A percentile compares a stretch with the other conserved stretches of the same genome.
Evolutionary conservation across 2,329 filamentous ascomycete species (phyloP).

Genomic region (Aspergillus tubingensis): DNA sequence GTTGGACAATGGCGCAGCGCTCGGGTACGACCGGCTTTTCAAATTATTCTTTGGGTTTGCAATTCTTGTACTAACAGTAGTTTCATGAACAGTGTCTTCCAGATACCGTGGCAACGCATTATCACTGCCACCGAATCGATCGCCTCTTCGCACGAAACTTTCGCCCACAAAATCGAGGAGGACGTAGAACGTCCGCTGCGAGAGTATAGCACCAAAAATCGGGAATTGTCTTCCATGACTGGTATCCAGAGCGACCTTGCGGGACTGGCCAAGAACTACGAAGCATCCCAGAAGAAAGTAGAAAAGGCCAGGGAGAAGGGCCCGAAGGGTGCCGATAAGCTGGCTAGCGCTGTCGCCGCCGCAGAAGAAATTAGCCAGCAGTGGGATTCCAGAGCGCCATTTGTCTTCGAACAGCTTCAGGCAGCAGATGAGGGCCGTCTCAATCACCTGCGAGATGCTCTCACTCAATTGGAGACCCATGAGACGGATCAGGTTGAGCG

Average conservation of each 20-base stretch:
- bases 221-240: constrained; percentile 76
- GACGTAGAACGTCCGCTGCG: constrained; percentile 86
- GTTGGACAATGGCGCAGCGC: constrained; percentile 73
- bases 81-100: constrained; percentile 69
- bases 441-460: constrained; percentile 84
- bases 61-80: constrained; percentile 13
- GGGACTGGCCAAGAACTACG: constrained; percentile 80
- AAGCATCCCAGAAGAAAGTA: constrained; percentile 79
- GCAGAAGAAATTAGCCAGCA: constrained; percentile 78
- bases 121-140: constrained; percentile 76
- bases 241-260: constrained; percentile 79
- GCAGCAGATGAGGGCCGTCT: constrained; percentile 84
- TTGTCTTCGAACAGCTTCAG: constrained; percentile 90
- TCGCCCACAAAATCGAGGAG: constrained; percentile 78
- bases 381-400: constrained; percentile 94
- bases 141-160: constrained; percentile 78
- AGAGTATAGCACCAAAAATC: constrained; percentile 68
- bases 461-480: constrained; percentile 91
- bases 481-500: constrained; percentile 85
- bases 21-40: constrained; percentile 67
- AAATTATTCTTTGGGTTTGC: too few species aligned
- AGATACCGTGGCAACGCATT: constrained; percentile 86
- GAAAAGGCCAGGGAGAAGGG: constrained; percentile 82
- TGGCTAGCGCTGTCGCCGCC: constrained; percentile 70
- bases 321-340: constrained; percentile 69